These are phyloP conservation scores for Linaria vulgaris DNA, from an alignment of 257 asterid species.

Conservation along the genomic window DNA sequence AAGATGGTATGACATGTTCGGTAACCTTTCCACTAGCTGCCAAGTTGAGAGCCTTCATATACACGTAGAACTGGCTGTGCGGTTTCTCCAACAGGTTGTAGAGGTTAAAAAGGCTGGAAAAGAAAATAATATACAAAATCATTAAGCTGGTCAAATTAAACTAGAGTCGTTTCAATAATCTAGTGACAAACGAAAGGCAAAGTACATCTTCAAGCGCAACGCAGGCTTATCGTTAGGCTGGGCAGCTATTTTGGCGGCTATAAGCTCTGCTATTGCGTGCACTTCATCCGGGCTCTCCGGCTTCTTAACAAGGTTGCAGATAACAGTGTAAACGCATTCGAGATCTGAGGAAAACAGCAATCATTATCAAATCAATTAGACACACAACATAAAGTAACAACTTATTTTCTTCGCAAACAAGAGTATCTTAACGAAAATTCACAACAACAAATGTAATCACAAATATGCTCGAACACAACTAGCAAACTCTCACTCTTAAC, in stretches of 20 bases:
- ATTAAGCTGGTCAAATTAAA: conserved; percentile 25
- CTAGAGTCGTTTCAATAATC: conserved; percentile 1
- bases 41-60: conserved; percentile 83
- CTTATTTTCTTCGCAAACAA: too few relatives aligned
- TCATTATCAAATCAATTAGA: conserved; percentile 1
- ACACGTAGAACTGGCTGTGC: conserved; percentile 81
- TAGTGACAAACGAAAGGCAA: not conserved
- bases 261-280: conserved; percentile 76
- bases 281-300: conserved; percentile 70
- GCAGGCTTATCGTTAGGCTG: conserved; percentile 78
- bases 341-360: conserved; percentile 58
- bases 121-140: conserved; percentile 20
- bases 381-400: too few relatives aligned
- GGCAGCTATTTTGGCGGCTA: conserved; percentile 69
- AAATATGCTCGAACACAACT: not conserved
- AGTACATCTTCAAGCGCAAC: conserved; percentile 82
- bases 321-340: conserved; percentile 80
- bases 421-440: not conserved
- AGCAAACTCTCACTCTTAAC: not conserved
- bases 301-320: conserved; percentile 86
- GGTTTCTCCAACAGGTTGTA: conserved; percentile 90
- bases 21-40: conserved; percentile 72
- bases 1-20: conserved; percentile 75
- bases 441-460: not conserved
- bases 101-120: conserved; percentile 76